Evolutionary conservation across 2,329 filamentous ascomycete genomes (phyloP), one percentile per base, ranked within the genome.

Genomic region (Pseudogymnoascus sp.): DNA sequence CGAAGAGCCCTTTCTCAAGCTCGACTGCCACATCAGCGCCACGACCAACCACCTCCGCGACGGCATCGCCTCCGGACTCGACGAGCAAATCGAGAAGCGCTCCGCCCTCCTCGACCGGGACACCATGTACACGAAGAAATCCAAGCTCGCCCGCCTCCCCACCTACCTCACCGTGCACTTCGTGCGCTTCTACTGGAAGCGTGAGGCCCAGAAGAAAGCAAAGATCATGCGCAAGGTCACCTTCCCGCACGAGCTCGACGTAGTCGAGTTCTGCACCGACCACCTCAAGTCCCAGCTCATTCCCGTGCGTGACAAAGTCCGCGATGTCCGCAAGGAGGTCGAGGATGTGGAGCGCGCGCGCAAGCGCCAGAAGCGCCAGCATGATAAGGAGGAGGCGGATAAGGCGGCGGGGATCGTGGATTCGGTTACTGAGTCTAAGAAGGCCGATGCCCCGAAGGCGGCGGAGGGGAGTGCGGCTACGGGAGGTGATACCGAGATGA

Each of bases 171-270:
- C 94, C 0, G 90, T 99, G 3, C 94, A 99, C 75, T 96, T 99
- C 73, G 90, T 99, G 61, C 90, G 94, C 66, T 99, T 99, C 78
- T 97, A 93, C 79, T 99, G 94, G 94, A 93, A 96, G 72, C 86
- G 88, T 54, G 91, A 96, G 67, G 92, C 90, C 3, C 88, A 95
- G 75, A 97, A 97, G 80, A 99, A 99, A 81, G 92, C 93, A 67
- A 99, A 99, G 82, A 99, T 99, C 69, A 93, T 99, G 90, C 90
- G 92, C 73, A 99, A 97, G 77, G 94, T 99, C 62, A 93, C 91
- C 0, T 99, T 99, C 73, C 93, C 93, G 6, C 86, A 90, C 58
- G 94, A 99, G 75, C 79, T 99, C 35, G 94, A 99, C 70, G 86
- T 90, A 38, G 86, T 96, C 20, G 94, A 99, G 72, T 97, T 96